Evolutionary conservation across 1,139 yeast genomes (phyloP).

Genomic region (Suhomyces taliae): DNA sequence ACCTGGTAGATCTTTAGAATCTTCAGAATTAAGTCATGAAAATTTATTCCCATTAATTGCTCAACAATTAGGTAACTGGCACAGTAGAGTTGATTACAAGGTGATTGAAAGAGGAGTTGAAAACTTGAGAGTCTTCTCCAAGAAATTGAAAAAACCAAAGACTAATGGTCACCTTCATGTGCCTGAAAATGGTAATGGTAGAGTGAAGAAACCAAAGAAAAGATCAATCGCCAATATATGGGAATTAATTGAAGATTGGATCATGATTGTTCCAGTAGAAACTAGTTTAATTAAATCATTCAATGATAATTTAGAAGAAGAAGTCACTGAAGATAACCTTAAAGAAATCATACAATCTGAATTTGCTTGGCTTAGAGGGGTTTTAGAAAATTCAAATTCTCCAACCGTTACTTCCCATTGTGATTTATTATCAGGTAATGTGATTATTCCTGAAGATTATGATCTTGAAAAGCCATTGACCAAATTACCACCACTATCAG

Average conservation of each 20-base stretch:
- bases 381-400: conserved; percentile 42
- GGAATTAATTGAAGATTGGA: conserved; percentile 65
- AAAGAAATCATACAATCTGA: conserved; percentile 46
- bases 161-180: conserved; percentile 4
- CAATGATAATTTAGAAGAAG: conserved; percentile 25
- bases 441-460: conserved; percentile 54
- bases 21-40: conserved; percentile 51
- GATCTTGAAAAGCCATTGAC: conserved; percentile 13
- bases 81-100: conserved; percentile 44
- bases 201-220: conserved; percentile 24
- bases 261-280: conserved; percentile 54
- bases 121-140: conserved; percentile 40
- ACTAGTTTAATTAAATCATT: conserved; percentile 45
- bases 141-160: conserved; percentile 19
- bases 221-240: conserved; percentile 50
- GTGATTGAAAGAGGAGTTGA: conserved; percentile 54
- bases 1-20: conserved; percentile 63
- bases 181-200: conserved; percentile 9
- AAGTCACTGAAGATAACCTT: conserved; percentile 31
- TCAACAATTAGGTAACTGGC: conserved; percentile 73
- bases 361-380: conserved; percentile 52
- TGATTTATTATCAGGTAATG: conserved; percentile 71
- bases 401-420: conserved; percentile 68
- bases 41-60: conserved; percentile 60
- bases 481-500: conserved; percentile 26